Conservation (phyloP, 1,284 basidiomycete species). For the Moniliophthora roreri region DNA sequence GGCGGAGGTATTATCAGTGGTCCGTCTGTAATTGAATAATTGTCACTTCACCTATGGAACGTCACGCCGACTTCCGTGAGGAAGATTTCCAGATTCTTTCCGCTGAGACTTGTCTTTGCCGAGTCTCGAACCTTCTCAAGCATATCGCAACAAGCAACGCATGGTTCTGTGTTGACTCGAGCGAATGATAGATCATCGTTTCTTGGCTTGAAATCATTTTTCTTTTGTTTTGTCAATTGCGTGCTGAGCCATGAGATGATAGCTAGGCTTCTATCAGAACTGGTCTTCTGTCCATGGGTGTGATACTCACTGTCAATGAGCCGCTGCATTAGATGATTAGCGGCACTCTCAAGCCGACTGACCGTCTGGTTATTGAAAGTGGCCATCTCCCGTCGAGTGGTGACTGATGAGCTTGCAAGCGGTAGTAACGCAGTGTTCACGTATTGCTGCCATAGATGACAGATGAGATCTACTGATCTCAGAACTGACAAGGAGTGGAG, state of each 20-base stretch:
- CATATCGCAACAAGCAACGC: slow-evolving; percentile 83
- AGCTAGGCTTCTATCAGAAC: slow-evolving; percentile 37
- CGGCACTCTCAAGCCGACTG: slow-evolving; percentile 84
- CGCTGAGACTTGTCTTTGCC: slow-evolving; percentile 75
- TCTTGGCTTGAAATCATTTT: slow-evolving; percentile 94
- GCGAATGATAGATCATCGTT: slow-evolving; percentile 96
- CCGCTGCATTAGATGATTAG: slow-evolving; percentile 84
- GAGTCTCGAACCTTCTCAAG: slow-evolving; percentile 81
- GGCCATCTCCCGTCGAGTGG: slow-evolving; percentile 89
- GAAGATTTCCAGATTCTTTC: slow-evolving; percentile 91
- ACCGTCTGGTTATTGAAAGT: slow-evolving; percentile 92
- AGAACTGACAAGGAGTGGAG: slow-evolving; percentile 72
- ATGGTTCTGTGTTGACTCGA: slow-evolving; percentile 94
- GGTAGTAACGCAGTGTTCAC: slow-evolving; percentile 90
- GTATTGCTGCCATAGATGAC: slow-evolving; percentile 97
- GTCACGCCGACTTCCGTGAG: slow-evolving; percentile 92
- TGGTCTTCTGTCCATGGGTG: background rate
- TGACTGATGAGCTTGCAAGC: slow-evolving; percentile 83
- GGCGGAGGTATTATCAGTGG: slow-evolving; percentile 10
- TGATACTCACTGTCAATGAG: slow-evolving; percentile 72
- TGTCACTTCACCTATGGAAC: slow-evolving; percentile 76
- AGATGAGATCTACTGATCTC: slow-evolving; percentile 83
- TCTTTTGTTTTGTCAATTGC: slow-evolving; percentile 91
- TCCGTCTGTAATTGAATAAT: background rate
- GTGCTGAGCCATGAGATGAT: slow-evolving; percentile 69